Evolutionary conservation across 176 grass and related monocot species (phyloP), one percentile per base, ranked within the genome.

Genomic region (Tillandsia leiboldiana): DNA sequence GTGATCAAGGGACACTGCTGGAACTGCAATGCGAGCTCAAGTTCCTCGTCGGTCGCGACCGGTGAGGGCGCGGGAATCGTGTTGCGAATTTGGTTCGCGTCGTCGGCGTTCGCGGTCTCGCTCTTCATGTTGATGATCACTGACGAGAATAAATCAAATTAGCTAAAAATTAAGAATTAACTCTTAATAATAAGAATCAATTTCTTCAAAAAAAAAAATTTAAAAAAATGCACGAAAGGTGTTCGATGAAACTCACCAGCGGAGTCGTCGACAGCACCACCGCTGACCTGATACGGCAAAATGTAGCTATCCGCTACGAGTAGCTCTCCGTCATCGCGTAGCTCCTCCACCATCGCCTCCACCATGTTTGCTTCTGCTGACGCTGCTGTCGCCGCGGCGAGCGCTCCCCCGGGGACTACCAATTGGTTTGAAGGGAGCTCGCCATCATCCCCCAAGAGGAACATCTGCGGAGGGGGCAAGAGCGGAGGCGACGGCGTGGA

Each of bases 351-450:
- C 85, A 92, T 77, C 50, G 75, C 75, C 51, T 92, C 85, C 0
- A 88, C 52, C 66, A 70, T 79, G 10, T 26, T 23, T n/a, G 15
- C 11, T 11, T 42, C 71, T 80, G 13, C 65, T 47, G 51, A 8
- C 15, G 14, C 12, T 10, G 12, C 61, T 51, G 23, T 24, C n/a
- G 27, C 50, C 0, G 70, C 52, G 13, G 69, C 9, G 22, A 61
- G 69, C 13, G 15, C 52, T 8, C 26, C 51, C 54, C 20, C 61
- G 64, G 75, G n/a, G 42, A 27, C 33, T 7, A 42, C 4, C 33
- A 83, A 73, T 92, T 88, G 89, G 85, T 17, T 69, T 73, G 89
- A 92, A 92, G 85, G 89, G 89, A 88, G 82, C 82, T 83, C 89
- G 58, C 64, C 51, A 42, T 62, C 76, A 48, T 65, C 65, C 10